These are phyloP conservation scores for Endocalyx cinctus DNA, from an alignment of 2,329 filamentous ascomycete species.

Conservation along the genomic window DNA sequence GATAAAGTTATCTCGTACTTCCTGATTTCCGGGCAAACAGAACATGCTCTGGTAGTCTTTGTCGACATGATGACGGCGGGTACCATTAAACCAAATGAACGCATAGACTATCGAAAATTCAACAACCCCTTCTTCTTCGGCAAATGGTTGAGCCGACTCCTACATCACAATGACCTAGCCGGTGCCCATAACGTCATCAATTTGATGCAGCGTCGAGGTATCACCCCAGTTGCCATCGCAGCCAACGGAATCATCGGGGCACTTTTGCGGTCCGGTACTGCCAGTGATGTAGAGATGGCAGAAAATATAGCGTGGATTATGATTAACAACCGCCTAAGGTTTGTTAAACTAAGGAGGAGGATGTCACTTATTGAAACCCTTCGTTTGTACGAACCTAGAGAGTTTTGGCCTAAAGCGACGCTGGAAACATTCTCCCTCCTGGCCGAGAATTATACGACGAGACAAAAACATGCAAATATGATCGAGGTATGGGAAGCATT, in stretches of 20 bases:
- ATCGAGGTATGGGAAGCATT: conserved; percentile 60
- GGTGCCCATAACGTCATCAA: conserved; percentile 69
- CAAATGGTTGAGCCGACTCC: conserved; percentile 82
- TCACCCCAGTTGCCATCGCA: conserved; percentile 67
- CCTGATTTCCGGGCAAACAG: conserved; percentile 58
- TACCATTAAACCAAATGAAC: conserved; percentile 44
- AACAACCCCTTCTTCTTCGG: conserved; percentile 78
- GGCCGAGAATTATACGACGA: conserved; percentile 65
- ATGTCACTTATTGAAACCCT: conserved; percentile 20
- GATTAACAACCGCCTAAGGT: conserved; percentile 63
- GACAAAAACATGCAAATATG: conserved; percentile 53
- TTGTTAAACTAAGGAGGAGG: conserved; percentile 48
- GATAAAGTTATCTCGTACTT: conserved; percentile 70
- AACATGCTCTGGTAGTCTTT: conserved; percentile 70
- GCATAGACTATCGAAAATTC: no score
- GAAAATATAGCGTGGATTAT: conserved; percentile 71
- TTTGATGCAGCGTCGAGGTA: conserved; percentile 66
- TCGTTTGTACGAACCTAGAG: conserved; percentile 26
- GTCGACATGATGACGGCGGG: conserved; percentile 81
- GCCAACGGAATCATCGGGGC: conserved; percentile 79
- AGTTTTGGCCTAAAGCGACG: conserved; percentile 53
- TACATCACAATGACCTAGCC: conserved; percentile 65
- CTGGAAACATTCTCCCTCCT: conserved; percentile 76
- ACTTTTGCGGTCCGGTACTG: conserved; percentile 62
- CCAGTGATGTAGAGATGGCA: conserved; percentile 52